phyloP scores from a whole-genome alignment of 2,329 filamentous ascomycete species.

The Fusarium duplospermum region DNA sequence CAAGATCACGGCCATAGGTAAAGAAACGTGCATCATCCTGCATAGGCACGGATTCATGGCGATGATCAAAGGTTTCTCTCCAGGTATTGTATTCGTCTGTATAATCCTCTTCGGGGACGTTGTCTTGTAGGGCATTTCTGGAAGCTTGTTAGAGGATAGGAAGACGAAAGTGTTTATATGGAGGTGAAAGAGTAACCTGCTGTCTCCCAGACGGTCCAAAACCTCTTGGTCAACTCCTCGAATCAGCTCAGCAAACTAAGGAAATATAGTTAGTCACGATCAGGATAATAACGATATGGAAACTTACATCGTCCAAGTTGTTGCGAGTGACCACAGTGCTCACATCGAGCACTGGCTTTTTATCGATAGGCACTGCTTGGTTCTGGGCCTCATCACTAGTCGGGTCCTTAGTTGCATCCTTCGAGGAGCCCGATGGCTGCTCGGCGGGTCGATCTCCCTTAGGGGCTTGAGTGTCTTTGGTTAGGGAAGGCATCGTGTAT shows the following conservation, averaged over 20 bases:
- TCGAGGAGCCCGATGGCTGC: neutral
- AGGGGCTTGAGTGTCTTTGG: neutral
- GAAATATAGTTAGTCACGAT: neutral
- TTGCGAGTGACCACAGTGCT: neutral
- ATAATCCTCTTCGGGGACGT: too few species aligned
- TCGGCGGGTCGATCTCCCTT: neutral
- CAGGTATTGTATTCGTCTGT: too few species aligned
- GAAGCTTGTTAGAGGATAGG: neutral
- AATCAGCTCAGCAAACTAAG: neutral
- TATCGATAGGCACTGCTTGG: too few species aligned
- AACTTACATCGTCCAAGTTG: neutral
- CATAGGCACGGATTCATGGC: too few species aligned
- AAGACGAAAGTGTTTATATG: neutral
- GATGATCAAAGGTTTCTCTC: too few species aligned
- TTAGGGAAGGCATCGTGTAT: neutral
- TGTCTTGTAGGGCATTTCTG: neutral
- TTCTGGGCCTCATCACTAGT: neutral
- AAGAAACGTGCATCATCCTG: too few species aligned
- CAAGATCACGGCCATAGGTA: too few species aligned
- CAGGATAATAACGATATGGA: neutral
- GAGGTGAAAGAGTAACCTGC: neutral
- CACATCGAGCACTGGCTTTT: neutral
- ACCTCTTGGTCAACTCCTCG: neutral
- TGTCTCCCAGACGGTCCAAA: neutral
- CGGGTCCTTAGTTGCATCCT: neutral